Evolutionary conservation across 2,329 filamentous ascomycete genomes (phyloP), one percentile per base, ranked within the genome.

Genomic region (Stagonosporopsis tanaceti): DNA sequence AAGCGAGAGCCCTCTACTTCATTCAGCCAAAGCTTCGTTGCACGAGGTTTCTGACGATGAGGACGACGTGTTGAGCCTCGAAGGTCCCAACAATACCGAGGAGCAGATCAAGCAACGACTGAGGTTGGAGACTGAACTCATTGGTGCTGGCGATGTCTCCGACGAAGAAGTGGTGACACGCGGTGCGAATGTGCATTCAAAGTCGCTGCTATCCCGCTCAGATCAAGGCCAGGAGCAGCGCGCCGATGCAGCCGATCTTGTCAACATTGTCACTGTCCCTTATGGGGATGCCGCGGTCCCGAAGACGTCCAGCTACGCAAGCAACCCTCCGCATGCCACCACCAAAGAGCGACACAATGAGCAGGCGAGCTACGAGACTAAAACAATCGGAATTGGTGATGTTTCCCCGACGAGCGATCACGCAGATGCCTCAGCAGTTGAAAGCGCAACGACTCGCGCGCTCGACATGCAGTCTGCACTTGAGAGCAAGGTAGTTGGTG

Each of bases 111-210:
- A 28, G n/a, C 42, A 22, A 17, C 58, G 52, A 20, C 53, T 46
- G 24, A 58, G 53, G 5, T 67, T 63, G 47, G 63, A 67, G 57
- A 68, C 63, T 12, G 58, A 64, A 34, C n/a, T 57, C 22, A 66
- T 68, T 38, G 68, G 66, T 47, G 60, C 50, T 22, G 66, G 67
- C 30, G 66, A 69, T 39, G 62, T 70, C 12, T 69, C 67, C 30
- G 50, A 46, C 15, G 41, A 53, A n/a, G 41, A 40, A 14, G 34
- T 40, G 9, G 41, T 15, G 8, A n/a, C 24, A 20, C 20, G 17
- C 27, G 15, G 14, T 25, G 28, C 12, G 38, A 35, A 25, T n/a
- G 27, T 34, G n/a, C 17, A 14, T 9, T 28, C n/a, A 14, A 39
- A 37, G 8, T 15, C 22, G 17, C 12, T 20, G 6, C 9, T 24